A percentile compares a stretch with the other conserved stretches of the same genome.
Evolutionary conservation across 1,284 basidiomycete species (phyloP).

Genomic region (Rhodofomes roseus): DNA sequence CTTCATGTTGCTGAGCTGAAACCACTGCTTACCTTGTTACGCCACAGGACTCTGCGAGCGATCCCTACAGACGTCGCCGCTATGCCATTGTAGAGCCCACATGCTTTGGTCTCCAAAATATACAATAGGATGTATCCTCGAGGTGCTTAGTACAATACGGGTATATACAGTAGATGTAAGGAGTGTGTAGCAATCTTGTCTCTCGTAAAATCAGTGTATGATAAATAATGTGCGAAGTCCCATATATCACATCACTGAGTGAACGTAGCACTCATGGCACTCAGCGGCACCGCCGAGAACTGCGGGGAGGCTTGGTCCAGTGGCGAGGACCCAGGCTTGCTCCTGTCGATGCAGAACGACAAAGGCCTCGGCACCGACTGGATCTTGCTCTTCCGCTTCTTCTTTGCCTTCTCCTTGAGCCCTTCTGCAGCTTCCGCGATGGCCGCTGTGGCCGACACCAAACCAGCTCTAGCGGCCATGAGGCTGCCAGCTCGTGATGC

Average conservation of each 20-base stretch:
- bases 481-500: not conserved
- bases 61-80: not conserved
- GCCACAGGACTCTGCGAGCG: not conserved
- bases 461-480: no score
- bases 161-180: not conserved
- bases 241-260: not conserved
- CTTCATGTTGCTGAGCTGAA: no score
- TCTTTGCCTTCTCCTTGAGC: not conserved
- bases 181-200: not conserved
- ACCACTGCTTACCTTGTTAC: not conserved
- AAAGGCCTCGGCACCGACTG: not conserved
- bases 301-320: not conserved
- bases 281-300: not conserved
- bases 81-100: not conserved
- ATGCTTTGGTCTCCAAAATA: not conserved
- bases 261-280: not conserved
- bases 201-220: not conserved
- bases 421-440: not conserved
- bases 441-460: no score
- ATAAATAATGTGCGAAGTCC: not conserved
- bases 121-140: no score
- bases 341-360: not conserved
- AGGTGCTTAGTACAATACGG: not conserved
- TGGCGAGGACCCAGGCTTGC: not conserved
- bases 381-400: conserved; percentile 1